Base-by-base conservation (phyloP, 2,329 filamentous ascomycete genomes). In the Cladophialophora bantiana region DNA sequence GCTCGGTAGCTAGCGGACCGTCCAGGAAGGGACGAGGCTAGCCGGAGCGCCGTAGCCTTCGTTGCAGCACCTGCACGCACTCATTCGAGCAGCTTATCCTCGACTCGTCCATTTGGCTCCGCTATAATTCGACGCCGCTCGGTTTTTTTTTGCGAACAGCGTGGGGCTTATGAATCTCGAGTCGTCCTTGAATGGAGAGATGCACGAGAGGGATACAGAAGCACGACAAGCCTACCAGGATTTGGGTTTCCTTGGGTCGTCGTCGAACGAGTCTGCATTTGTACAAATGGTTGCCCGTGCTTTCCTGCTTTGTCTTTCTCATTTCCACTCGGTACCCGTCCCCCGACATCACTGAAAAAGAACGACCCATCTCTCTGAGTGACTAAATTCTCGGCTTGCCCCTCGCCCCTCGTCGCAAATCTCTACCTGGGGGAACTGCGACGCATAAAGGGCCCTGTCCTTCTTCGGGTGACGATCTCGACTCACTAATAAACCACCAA, bases 1-100 rank as follows among this genome's bases (percentile, higher is more conserved):
- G 59, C 61, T 69, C 68, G 68, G 68, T 50, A 65, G 52, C 54
- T 50, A 59, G 59, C 65, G 68, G 64, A 36, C 68, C 63, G 65
- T 57, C 40, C 40, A 68, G 65, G 63, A 60, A 59, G 64, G 64
- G n/a, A 67, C 59, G 62, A 67, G 59, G 68, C 68, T 67, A 67
- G 59, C 62, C 54, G 61, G 64, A 66, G 40, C 56, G 50, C 58
- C 61, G 57, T 59, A 65, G 62, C 59, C 58, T 65, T 61, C 63
- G 50, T 62, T 66, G 64, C 67, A 59, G 45, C 10, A 38, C 34
- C 45, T 52, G 38, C n/a, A 50, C 56, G 57, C 31, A 65, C 42
- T 64, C 62, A 48, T 64, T 50, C 7, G 52, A 52, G 45, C 62
- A 50, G 40, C 34, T 56, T 32, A 26, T 50, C 18, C 32, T 50